Evolutionary conservation across 345 rosid genomes (phyloP), one percentile per base, ranked within the genome.

Genomic region (Turnera subulata): DNA sequence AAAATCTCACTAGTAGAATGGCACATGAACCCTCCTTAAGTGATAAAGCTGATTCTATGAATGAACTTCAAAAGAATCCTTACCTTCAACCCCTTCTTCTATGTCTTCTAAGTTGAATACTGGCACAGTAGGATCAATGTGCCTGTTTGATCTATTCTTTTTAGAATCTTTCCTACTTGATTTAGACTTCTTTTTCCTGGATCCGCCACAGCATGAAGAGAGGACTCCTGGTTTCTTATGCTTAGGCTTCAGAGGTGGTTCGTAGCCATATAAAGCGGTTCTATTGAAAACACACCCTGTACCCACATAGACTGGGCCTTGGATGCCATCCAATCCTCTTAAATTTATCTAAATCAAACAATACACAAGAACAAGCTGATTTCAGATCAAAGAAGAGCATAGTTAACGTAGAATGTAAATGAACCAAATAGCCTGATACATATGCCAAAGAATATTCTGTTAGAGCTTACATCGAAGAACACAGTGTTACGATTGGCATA

Each of bases 261-360:
- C 75, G 25, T 71, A 71, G 45, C 75, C 75, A 26, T 71, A 71
- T 58, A 71, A 60, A 16, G 75, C 75, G 5, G 70, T 71, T 60
- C 75, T 65, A 21, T 71, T 71, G 66, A 71, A 71, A 37, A 71
- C 75, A 56, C 75, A 71, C 35, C 75, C 75, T 4, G 75, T 71
- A 43, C 75, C 75, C 66, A 71, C 75, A 2, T 71, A 71, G 5
- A 71, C 75, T 25, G 75, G 75, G 26, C 75, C 75, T 65, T 71
- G 75, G 54, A 71, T 56, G 44, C 69, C 74, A 38, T 69, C 73
- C 68, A 25, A 21, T 39, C 73, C 73, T 53, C 73, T 63, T 47
- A 69, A 63, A 46, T 69, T 69, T 46, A 69, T 69, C 73, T 69
- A 56, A 14, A 29, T 29, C 38, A 55, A 23, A 13, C n/a, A 22